phyloP scores from a whole-genome alignment of 208 protist genomes.

The Angomonas deanei region DNA sequence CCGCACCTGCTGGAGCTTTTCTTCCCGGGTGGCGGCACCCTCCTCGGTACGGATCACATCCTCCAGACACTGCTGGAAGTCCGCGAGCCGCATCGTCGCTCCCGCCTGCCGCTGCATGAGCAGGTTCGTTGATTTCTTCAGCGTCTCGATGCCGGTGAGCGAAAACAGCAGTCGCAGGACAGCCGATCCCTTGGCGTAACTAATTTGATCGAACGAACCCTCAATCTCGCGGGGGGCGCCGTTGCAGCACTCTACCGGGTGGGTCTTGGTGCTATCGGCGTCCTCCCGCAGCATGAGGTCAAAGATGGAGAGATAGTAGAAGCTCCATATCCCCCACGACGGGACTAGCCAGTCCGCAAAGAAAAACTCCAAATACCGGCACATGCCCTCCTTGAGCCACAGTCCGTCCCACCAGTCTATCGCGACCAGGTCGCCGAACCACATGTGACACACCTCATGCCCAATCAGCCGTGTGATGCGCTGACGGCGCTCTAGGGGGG shows the following conservation, averaged over 20 bases:
- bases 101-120: conserved; percentile 32
- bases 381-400: conserved; percentile 98
- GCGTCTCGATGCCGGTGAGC: conserved; percentile 21
- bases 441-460: conserved; percentile 94
- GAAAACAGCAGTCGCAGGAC: conserved; percentile 75
- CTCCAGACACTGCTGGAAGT: conserved; percentile 38
- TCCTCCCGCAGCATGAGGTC: conserved; percentile 39
- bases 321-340: conserved; percentile 77
- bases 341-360: conserved; percentile 73
- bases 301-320: conserved; percentile 39
- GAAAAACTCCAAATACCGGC: conserved; percentile 90
- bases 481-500: conserved; percentile 54
- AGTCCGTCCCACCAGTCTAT: conserved; percentile 93
- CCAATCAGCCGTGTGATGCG: conserved; percentile 83
- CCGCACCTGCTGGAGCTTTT: conserved; percentile 8
- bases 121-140: conserved; percentile 24
- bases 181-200: conserved; percentile 75
- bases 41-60: conserved; percentile 6
- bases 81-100: conserved; percentile 17
- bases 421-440: conserved; percentile 93
- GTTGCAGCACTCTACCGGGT: conserved; percentile 41
- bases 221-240: conserved; percentile 25
- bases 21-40: conserved; percentile 1
- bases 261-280: conserved; percentile 22
- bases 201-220: conserved; percentile 52